Percentiles rank a stretch among this genome's conserved stretches.
phyloP scores from a whole-genome alignment of 352 stramenopile species.

The Phytophthora sp. region DNA sequence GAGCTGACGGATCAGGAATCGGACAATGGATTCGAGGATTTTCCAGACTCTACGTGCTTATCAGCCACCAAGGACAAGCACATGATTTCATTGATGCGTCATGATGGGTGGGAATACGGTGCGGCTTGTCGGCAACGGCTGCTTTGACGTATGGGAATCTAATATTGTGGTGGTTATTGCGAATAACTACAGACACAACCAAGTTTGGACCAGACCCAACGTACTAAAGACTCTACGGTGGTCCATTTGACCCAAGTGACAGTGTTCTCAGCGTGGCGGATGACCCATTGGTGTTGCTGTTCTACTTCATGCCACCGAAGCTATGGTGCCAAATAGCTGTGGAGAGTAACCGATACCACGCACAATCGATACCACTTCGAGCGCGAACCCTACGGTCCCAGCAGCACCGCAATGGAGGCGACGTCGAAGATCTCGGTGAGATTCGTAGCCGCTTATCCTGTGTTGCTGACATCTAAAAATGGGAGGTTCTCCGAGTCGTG shows the following conservation, averaged over 20 bases:
- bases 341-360: not conserved
- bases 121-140: no score
- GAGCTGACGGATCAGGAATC: conserved; percentile 2
- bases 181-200: not conserved
- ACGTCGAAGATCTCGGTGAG: not conserved
- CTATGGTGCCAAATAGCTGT: not conserved
- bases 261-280: not conserved
- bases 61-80: not conserved
- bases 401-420: not conserved
- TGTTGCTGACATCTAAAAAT: not conserved
- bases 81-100: not conserved
- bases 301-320: not conserved
- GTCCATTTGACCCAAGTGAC: not conserved
- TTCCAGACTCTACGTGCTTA: not conserved
- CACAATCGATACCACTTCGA: not conserved
- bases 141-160: no score
- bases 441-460: not conserved
- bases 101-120: no score
- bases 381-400: not conserved
- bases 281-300: not conserved
- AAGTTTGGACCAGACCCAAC: not conserved
- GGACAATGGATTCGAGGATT: not conserved
- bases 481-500: not conserved
- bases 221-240: not conserved
- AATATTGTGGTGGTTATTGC: no score